Percentiles rank a stretch among this genome's conserved stretches.
phyloP scores from a whole-genome alignment of 176 grass and related monocot genomes.

The Carex scoparia region DNA sequence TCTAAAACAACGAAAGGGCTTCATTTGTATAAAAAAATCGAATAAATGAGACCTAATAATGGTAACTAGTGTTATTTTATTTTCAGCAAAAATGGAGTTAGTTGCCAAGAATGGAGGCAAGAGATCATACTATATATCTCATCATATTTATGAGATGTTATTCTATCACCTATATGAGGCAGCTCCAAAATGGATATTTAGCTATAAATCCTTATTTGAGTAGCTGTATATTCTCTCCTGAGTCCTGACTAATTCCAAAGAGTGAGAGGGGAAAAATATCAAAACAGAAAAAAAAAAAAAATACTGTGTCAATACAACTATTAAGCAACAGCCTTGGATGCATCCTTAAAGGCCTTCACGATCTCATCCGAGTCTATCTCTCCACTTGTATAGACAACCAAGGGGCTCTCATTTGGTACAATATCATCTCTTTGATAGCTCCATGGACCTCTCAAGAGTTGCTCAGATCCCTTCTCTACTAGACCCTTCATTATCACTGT shows the following conservation, averaged over 20 bases:
- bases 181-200: constrained; percentile 15
- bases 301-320: not conserved
- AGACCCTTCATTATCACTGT: constrained; percentile 62
- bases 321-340: constrained; percentile 45
- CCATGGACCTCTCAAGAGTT: constrained; percentile 51
- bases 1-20: not conserved
- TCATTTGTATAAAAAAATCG: not conserved
- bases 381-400: constrained; percentile 32
- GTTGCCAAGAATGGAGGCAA: not conserved
- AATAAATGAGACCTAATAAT: not conserved
- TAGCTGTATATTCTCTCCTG: not conserved
- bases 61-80: not conserved
- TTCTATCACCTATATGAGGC: constrained; percentile 12
- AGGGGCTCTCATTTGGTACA: constrained; percentile 56
- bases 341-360: constrained; percentile 71
- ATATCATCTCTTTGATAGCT: constrained; percentile 80
- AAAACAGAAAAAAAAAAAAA: constrained; percentile 16
- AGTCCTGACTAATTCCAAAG: not conserved
- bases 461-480: constrained; percentile 73
- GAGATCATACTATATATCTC: constrained; percentile 10
- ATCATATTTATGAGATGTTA: constrained; percentile 26
- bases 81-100: not conserved
- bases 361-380: constrained; percentile 53
- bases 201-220: constrained; percentile 21
- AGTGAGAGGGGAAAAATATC: not conserved